phyloP scores from a whole-genome alignment of 176 grass and related monocot species.

The Eragrostis curvula region DNA sequence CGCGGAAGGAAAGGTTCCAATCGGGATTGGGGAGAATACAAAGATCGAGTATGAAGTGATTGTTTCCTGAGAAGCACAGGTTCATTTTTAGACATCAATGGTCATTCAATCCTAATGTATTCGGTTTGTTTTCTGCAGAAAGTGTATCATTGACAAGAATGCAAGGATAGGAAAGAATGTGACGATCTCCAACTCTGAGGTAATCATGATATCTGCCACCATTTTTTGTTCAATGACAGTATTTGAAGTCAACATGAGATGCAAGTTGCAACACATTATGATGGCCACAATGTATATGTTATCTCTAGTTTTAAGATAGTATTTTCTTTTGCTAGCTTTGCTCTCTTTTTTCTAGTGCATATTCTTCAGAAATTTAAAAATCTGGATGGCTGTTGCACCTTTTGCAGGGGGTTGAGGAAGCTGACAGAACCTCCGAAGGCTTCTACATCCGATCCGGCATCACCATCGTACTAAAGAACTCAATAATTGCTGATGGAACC shows the following conservation, averaged over 20 bases:
- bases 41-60: conserved; percentile 63
- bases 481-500: conserved; percentile 69
- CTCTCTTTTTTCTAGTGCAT: neutral
- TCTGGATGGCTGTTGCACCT: conserved; percentile 19
- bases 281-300: conserved; percentile 2
- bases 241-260: conserved; percentile 1
- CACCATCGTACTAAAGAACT: conserved; percentile 85
- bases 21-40: conserved; percentile 90
- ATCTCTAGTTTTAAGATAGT: neutral
- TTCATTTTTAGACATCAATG: neutral
- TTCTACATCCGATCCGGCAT: conserved; percentile 93
- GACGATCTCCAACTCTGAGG: conserved; percentile 72
- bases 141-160: conserved; percentile 95
- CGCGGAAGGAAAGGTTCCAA: conserved; percentile 75
- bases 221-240: conserved; percentile 11
- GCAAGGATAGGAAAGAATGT: conserved; percentile 88
- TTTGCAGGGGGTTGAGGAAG: conserved; percentile 75
- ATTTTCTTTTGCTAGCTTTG: neutral
- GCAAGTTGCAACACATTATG: conserved; percentile 2
- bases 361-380: conserved; percentile 9
- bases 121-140: conserved; percentile 47
- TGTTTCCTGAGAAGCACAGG: conserved; percentile 19
- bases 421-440: conserved; percentile 77
- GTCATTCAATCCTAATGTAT: conserved; percentile 22
- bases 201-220: conserved; percentile 37